Base-by-base conservation (phyloP, 176 grass and related monocot species). In the Poa pratensis region DNA sequence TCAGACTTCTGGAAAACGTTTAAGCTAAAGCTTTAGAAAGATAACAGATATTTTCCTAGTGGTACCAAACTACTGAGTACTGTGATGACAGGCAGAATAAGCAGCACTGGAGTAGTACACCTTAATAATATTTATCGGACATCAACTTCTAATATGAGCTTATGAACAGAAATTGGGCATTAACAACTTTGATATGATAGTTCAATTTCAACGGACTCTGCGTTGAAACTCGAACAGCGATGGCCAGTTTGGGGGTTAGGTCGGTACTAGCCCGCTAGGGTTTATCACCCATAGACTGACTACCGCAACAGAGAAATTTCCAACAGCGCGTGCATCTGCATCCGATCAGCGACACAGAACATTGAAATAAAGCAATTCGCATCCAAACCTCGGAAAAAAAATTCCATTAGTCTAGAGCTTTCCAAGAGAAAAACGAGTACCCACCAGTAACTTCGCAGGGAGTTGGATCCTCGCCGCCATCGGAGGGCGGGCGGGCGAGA, bases 391-490 rank as follows among this genome's bases (percentile, higher is more conserved):
- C n/a, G n/a, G n/a, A n/a, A n/a, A n/a, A n/a, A n/a, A n/a, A n/a
- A n/a, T n/a, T n/a, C n/a, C 26, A 76, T 24, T 9, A 79, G 57
- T 16, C 34, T 32, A 69, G 16, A 64, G 15, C 45, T 46, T 17
- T 63, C 30, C 10, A 73, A 50, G 18, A 86, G 64, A 14, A 11
- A 62, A 89, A 70, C 34, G 46, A 72, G 5, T 60, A 76, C 84
- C 85, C 74, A 94, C 90, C 9, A 67, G 90, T 92, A 70, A 94
- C 40, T 65, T 94, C 87, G 79, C 93, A 94, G 78, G 93, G 87
- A 74, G 70, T 23, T 15, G 68, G 14, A 13, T 87, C 87, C 30
- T 79, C 45, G 0, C 66, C 80, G n/a, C 37, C 66, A 1, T 62
- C 71, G 18, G 30, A 18, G 2, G 27, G n/a, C 18, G 81, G 80